Evolutionary conservation across 257 asterid genomes (phyloP).

Genomic region (Capsicum baccatum): DNA sequence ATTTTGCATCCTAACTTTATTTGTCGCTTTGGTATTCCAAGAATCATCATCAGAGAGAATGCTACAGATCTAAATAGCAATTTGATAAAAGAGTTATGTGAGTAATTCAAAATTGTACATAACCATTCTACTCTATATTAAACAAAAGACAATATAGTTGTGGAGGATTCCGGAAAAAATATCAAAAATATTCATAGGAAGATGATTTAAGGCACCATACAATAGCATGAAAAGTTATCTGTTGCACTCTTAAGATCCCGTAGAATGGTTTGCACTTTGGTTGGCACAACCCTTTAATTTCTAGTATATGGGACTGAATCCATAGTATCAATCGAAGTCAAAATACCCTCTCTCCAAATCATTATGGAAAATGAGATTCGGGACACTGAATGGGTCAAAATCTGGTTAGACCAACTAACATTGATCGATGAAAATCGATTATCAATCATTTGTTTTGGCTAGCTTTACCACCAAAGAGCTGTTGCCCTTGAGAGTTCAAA

Average conservation of each 20-base stretch:
- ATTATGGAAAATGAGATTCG: neutral
- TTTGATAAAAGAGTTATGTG: neutral
- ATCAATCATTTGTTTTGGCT: accelerated
- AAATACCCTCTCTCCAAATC: too few species aligned
- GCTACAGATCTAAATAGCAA: neutral
- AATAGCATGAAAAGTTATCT: neutral
- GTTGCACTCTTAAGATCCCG: neutral
- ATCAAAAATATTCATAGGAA: neutral
- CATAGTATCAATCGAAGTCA: neutral
- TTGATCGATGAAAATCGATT: neutral
- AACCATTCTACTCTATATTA: neutral
- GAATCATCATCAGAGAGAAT: too few species aligned
- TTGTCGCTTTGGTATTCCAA: neutral
- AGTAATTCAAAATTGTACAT: neutral
- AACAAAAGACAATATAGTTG: neutral
- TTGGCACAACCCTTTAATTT: neutral
- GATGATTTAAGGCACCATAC: neutral
- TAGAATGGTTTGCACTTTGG: neutral
- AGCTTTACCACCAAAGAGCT: neutral
- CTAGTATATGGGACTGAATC: neutral
- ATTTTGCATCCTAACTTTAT: too few species aligned
- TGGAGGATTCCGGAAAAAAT: neutral
- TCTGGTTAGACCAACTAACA: neutral
- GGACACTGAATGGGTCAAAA: neutral
- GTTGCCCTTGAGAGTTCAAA: too few species aligned